Conservation (phyloP, 345 rosid genomes). For the Eucalyptus rudis region DNA sequence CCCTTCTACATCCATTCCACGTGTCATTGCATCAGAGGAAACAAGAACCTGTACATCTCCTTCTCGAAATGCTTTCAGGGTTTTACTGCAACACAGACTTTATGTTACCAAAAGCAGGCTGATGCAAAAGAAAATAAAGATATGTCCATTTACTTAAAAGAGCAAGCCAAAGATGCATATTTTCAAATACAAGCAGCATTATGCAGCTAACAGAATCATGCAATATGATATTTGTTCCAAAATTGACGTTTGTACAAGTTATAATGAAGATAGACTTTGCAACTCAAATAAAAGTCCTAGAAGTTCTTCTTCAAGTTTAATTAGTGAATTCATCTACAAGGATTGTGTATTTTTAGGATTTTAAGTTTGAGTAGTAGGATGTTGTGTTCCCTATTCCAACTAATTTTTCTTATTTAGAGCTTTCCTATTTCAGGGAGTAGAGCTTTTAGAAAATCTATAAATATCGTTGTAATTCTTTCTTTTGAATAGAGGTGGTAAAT, state of each 20-base stretch:
- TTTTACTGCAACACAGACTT: constrained; percentile 48
- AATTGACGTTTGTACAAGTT: neutral
- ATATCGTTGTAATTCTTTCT: neutral
- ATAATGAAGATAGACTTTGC: neutral
- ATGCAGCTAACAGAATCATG: neutral
- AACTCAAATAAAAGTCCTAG: neutral
- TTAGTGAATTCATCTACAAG: neutral
- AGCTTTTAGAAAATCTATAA: neutral
- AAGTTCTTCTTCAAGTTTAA: neutral
- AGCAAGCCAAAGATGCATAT: neutral
- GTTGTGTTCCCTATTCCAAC: neutral
- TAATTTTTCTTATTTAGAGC: neutral
- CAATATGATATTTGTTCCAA: neutral
- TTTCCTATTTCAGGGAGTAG: neutral
- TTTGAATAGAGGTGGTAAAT: neutral
- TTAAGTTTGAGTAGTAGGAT: neutral
- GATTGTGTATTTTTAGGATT: neutral
- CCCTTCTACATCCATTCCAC: constrained; percentile 96
- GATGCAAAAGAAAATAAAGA: neutral
- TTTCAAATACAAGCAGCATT: neutral
- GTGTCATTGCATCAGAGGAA: constrained; percentile 91
- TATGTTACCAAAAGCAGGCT: neutral
- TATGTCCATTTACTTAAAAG: neutral
- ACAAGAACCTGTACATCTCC: constrained; percentile 87
- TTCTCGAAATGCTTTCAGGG: constrained; percentile 63